These are phyloP conservation scores for Xylaria intraflava DNA, from an alignment of 495 filamentous ascomycete species.

Conservation along the genomic window DNA sequence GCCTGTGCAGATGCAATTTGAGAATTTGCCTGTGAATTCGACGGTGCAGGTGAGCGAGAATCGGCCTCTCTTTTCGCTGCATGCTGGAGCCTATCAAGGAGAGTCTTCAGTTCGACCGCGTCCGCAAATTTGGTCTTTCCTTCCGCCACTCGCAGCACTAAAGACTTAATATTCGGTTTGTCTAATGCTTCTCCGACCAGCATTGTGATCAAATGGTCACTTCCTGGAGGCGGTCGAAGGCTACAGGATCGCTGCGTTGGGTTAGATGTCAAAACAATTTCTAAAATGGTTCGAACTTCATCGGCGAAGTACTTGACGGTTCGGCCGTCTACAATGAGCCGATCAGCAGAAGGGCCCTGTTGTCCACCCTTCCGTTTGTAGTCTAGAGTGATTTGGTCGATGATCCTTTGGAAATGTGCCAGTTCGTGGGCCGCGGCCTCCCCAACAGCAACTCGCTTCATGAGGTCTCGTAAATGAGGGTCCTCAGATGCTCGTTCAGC, in stretches of 20 bases:
- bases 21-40: conserved; percentile 7
- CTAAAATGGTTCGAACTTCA: conserved; percentile 41
- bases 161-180: conserved; percentile 29
- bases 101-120: conserved; percentile 36
- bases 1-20: conserved; percentile 18
- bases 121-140: conserved; percentile 38
- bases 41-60: conserved; percentile 12
- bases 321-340: conserved; percentile 37
- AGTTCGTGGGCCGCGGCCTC: conserved; percentile 75
- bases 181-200: conserved; percentile 41
- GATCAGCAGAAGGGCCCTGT: conserved; percentile 38
- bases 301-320: conserved; percentile 44
- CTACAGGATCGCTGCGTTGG: conserved; percentile 37
- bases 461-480: conserved; percentile 83
- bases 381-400: conserved; percentile 73
- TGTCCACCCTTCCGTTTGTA: conserved; percentile 37
- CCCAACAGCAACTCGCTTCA: conserved; percentile 89
- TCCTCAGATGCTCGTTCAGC: conserved; percentile 82
- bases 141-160: conserved; percentile 36
- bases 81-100: conserved; percentile 30
- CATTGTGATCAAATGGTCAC: conserved; percentile 37
- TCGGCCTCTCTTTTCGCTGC: conserved; percentile 23
- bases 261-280: conserved; percentile 41
- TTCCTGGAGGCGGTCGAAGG: conserved; percentile 34
- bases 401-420: conserved; percentile 83